These are phyloP conservation scores for Cetradonia linearis DNA, from an alignment of 495 filamentous ascomycete species.

Conservation along the genomic window DNA sequence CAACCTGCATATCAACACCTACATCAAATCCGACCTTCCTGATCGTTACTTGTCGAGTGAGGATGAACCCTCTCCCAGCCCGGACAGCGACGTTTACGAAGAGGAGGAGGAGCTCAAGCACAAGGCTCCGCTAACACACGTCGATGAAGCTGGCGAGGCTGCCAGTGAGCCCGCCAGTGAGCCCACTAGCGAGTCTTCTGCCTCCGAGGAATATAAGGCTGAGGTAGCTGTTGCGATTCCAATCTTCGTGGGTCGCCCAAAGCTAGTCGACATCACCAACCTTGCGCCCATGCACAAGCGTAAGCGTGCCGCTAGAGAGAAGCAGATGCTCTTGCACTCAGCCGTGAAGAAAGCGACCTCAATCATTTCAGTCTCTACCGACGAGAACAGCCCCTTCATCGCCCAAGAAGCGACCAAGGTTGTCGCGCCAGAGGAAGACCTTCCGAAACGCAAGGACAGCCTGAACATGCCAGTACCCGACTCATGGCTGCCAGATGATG, in stretches of 20 bases:
- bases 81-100: constrained; percentile 22
- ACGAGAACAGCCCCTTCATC: constrained; percentile 8
- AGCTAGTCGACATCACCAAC: constrained; percentile 25
- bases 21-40: constrained; percentile 23
- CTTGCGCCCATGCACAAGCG: constrained; percentile 27
- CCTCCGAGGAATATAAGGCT: constrained; percentile 15
- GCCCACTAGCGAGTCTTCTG: not conserved
- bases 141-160: constrained; percentile 1
- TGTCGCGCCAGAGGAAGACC: not conserved
- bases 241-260: constrained; percentile 22
- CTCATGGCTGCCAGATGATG: constrained; percentile 24
- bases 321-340: constrained; percentile 7
- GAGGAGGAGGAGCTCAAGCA: constrained; percentile 18
- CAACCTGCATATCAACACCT: constrained; percentile 23
- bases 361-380: constrained; percentile 6
- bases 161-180: constrained; percentile 2
- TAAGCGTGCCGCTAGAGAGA: constrained; percentile 17
- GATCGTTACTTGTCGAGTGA: constrained; percentile 27
- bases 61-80: constrained; percentile 27
- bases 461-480: constrained; percentile 14
- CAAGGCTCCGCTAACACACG: constrained; percentile 6
- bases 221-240: constrained; percentile 24
- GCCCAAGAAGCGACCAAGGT: constrained; percentile 11
- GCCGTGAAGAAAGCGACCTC: constrained; percentile 9
- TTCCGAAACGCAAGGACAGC: constrained; percentile 15